Conservation (phyloP, 805 yeast species). For the Candida sakaeoensis region DNA sequence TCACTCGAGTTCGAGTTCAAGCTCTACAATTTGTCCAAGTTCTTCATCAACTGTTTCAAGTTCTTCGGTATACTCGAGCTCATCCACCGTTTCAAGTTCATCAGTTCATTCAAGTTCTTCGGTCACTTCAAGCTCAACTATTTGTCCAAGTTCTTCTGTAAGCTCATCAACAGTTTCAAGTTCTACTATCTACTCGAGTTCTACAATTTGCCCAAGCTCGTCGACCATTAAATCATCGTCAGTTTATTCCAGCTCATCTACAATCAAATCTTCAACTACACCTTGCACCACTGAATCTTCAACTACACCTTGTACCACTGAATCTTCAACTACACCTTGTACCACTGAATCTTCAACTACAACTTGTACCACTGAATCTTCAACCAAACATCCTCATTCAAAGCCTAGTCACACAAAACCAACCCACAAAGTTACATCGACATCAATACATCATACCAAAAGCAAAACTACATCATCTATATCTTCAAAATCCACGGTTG, state of each 20-base stretch:
- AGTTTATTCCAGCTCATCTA: too few relatives aligned
- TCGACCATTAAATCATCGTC: too few relatives aligned
- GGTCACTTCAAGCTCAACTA: not conserved
- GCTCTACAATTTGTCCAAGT: not conserved
- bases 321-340: not conserved
- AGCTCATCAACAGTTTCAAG: slow-evolving; percentile 3
- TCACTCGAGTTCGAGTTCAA: too few relatives aligned
- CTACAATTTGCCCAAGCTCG: too few relatives aligned
- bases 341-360: too few relatives aligned
- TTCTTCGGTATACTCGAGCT: not conserved
- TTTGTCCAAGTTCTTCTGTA: not conserved
- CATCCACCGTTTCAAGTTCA: not conserved
- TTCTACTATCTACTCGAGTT: not conserved
- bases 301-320: too few relatives aligned
- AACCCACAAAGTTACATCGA: not conserved
- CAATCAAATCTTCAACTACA: too few relatives aligned
- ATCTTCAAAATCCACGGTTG: not conserved
- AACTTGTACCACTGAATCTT: too few relatives aligned
- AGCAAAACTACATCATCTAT: not conserved
- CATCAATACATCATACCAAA: not conserved
- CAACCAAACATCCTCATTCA: too few relatives aligned
- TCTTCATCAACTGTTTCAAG: not conserved
- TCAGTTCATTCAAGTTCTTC: too few relatives aligned
- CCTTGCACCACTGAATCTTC: too few relatives aligned
- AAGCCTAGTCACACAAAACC: not conserved